phyloP scores from a whole-genome alignment of 352 stramenopile genomes.

The Globisporangium viniferum region DNA sequence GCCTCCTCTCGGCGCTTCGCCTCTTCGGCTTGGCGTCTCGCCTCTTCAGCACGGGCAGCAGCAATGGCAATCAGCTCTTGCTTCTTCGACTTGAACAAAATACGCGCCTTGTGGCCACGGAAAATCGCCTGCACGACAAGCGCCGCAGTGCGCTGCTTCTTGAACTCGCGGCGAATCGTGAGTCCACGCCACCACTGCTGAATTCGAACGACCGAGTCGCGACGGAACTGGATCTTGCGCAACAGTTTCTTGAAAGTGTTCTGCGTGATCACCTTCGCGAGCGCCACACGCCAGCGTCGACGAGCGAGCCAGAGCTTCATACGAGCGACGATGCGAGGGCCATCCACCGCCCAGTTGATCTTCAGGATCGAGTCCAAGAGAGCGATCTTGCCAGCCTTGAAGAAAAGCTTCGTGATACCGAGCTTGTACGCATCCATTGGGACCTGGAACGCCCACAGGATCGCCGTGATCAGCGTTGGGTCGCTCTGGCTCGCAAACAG shows the following conservation, averaged over 20 bases:
- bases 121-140: slow-evolving; percentile 79
- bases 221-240: slow-evolving; percentile 63
- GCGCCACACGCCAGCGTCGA: slow-evolving; percentile 63
- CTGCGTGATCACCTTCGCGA: slow-evolving; percentile 68
- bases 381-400: slow-evolving; percentile 74
- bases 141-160: slow-evolving; percentile 73
- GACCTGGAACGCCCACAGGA: slow-evolving; percentile 85
- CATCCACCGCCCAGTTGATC: slow-evolving; percentile 64
- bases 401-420: slow-evolving; percentile 73
- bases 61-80: slow-evolving; percentile 80
- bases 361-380: slow-evolving; percentile 76
- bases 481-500: slow-evolving; percentile 77
- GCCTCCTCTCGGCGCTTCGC: slow-evolving; percentile 81
- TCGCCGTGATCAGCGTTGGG: slow-evolving; percentile 67
- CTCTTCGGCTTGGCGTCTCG: slow-evolving; percentile 71
- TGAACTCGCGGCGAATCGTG: slow-evolving; percentile 70
- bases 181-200: slow-evolving; percentile 85
- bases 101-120: slow-evolving; percentile 70
- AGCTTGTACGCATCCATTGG: slow-evolving; percentile 78
- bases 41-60: slow-evolving; percentile 68
- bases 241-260: slow-evolving; percentile 46
- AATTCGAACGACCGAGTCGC: slow-evolving; percentile 59
- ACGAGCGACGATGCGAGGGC: slow-evolving; percentile 50
- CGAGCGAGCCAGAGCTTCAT: slow-evolving; percentile 73
- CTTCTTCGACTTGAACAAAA: slow-evolving; percentile 82